These are phyloP conservation scores for Benincasa hispida DNA, from an alignment of 306 rosid genomes.

Conservation along the genomic window DNA sequence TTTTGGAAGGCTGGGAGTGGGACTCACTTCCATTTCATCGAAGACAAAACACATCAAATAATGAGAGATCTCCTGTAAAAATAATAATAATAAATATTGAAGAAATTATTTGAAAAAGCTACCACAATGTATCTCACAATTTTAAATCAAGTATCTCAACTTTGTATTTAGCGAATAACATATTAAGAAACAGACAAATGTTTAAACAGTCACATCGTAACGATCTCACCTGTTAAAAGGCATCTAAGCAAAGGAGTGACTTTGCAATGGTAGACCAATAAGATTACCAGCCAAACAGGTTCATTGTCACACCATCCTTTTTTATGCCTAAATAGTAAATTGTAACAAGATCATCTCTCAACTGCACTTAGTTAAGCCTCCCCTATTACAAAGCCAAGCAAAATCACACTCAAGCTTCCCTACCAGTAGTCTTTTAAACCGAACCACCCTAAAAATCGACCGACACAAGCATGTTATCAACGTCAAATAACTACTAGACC, in stretches of 20 bases:
- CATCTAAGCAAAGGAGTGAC: background rate
- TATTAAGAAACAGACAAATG: too few relatives aligned
- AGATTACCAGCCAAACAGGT: background rate
- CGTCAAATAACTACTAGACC: too few relatives aligned
- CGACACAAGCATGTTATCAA: background rate
- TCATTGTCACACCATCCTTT: background rate
- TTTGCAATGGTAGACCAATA: background rate
- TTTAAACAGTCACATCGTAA: too few relatives aligned
- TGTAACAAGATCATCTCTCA: too few relatives aligned
- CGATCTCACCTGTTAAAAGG: too few relatives aligned
- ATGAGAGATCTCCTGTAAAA: background rate
- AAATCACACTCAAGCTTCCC: background rate
- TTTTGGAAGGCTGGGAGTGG: background rate
- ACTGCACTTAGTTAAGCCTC: background rate
- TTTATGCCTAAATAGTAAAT: too few relatives aligned
- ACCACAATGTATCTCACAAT: too few relatives aligned
- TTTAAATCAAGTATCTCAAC: too few relatives aligned
- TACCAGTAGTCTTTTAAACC: background rate
- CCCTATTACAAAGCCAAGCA: background rate
- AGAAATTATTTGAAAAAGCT: too few relatives aligned
- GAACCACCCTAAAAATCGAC: background rate
- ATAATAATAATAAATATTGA: background rate
- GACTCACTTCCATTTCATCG: background rate
- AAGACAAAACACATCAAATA: background rate
- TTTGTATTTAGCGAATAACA: too few relatives aligned